Conservation (phyloP, 495 filamentous ascomycete species). For the Penicillium samsonianum region DNA sequence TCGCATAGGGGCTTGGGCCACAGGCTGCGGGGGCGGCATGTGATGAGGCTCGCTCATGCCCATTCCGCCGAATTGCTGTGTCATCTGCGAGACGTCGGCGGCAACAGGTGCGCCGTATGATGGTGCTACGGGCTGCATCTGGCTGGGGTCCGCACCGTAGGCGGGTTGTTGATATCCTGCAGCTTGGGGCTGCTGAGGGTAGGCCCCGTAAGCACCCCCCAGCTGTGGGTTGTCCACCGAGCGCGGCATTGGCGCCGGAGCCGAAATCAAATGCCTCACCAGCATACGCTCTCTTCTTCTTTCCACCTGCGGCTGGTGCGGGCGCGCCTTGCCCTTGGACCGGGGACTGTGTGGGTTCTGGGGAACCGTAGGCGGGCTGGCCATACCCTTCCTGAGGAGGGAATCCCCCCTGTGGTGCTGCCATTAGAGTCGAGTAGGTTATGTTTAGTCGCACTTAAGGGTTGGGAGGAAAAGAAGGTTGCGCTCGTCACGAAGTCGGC, state of each 20-base stretch:
- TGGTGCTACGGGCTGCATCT: constrained; percentile 58
- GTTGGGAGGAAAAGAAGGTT: constrained; percentile 8
- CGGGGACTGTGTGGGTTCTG: constrained; percentile 37
- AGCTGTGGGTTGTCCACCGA: constrained; percentile 57
- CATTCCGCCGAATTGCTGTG: constrained; percentile 83
- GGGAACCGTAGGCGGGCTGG: constrained; percentile 49
- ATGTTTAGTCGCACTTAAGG: constrained; percentile 8
- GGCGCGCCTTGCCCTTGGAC: constrained; percentile 32
- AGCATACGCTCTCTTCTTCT: constrained; percentile 92
- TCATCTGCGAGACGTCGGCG: constrained; percentile 69
- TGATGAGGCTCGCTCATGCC: constrained; percentile 62
- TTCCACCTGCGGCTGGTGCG: constrained; percentile 45
- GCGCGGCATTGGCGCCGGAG: constrained; percentile 79
- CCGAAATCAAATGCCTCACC: constrained; percentile 93
- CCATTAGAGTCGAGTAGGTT: constrained; percentile 41
- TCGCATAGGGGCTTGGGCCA: constrained; percentile 51
- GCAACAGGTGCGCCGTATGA: constrained; percentile 61
- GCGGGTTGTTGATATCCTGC: constrained; percentile 56
- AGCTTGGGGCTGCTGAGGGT: constrained; percentile 53
- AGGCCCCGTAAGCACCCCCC: constrained; percentile 60
- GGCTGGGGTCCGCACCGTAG: constrained; percentile 52
- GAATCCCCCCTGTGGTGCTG: constrained; percentile 66
- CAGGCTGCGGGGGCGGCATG: constrained; percentile 54
- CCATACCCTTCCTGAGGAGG: constrained; percentile 55
- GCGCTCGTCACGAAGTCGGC: constrained; percentile 14